Conservation (phyloP, 2,329 filamentous ascomycete species). For the Aspergillus fumigatiaffinis region DNA sequence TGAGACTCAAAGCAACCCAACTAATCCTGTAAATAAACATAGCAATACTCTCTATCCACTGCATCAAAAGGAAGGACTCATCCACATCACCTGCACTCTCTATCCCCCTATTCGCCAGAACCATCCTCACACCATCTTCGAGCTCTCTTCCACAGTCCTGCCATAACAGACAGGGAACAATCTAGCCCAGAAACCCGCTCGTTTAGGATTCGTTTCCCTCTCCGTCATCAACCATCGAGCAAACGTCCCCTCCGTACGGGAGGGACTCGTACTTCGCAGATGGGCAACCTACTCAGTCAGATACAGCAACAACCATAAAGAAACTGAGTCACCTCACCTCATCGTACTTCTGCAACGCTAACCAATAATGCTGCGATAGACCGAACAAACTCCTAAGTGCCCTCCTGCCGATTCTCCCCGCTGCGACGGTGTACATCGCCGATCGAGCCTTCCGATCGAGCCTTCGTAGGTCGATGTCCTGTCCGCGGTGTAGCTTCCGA, state of each 20-base stretch:
- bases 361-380: constrained; percentile 20
- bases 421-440: constrained; percentile 23
- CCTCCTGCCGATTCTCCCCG: constrained; percentile 18
- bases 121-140: constrained; percentile 18
- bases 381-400: constrained; percentile 23
- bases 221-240: constrained; percentile 29
- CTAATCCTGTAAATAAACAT: background rate
- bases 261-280: constrained; percentile 28
- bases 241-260: constrained; percentile 26
- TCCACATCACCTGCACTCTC: background rate
- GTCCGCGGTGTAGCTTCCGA: constrained; percentile 19
- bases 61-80: background rate
- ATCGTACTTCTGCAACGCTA: constrained; percentile 25
- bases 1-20: background rate
- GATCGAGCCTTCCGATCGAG: constrained; percentile 18
- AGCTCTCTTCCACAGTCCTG: constrained; percentile 26
- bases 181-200: constrained; percentile 29
- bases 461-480: constrained; percentile 13
- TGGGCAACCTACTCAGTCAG: constrained; percentile 20
- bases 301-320: background rate
- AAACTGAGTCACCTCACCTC: constrained; percentile 18
- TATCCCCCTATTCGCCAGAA: background rate
- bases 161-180: constrained; percentile 33
- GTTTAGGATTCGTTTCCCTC: constrained; percentile 17
- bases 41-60: background rate